Percentiles rank a stretch among this genome's conserved stretches.
phyloP scores from a whole-genome alignment of 2,329 filamentous ascomycete genomes.

The Fusarium gaditjirri region DNA sequence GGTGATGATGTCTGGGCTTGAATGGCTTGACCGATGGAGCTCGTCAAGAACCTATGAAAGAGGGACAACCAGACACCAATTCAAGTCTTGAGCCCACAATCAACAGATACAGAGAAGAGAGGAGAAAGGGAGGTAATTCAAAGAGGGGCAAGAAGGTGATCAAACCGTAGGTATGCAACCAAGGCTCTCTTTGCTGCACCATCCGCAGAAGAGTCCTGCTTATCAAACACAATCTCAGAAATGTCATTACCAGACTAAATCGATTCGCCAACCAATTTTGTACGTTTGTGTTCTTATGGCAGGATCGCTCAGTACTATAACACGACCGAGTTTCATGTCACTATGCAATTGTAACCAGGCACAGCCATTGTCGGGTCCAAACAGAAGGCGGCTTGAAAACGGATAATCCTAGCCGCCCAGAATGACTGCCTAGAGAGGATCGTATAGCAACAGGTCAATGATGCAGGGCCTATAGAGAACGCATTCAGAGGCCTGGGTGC shows the following conservation, averaged over 20 bases:
- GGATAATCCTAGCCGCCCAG: not conserved
- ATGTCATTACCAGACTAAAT: not conserved
- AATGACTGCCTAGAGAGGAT: not conserved
- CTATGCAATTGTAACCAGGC: not conserved
- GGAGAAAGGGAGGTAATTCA: not conserved
- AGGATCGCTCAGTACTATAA: not conserved
- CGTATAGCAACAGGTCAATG: not conserved
- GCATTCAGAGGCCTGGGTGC: not conserved
- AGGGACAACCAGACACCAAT: not conserved
- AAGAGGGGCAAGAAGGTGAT: not conserved
- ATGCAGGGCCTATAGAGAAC: not conserved
- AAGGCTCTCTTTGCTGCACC: not conserved
- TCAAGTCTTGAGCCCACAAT: not conserved
- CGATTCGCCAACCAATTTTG: not conserved
- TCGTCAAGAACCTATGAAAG: not conserved
- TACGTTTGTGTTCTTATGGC: too few species aligned
- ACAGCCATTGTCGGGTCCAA: too few species aligned
- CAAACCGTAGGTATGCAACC: not conserved
- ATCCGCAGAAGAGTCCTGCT: not conserved
- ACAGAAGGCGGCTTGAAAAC: not conserved
- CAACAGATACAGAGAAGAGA: not conserved
- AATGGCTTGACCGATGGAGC: not conserved
- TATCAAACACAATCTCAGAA: not conserved
- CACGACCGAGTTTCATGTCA: not conserved
- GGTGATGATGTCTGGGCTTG: not conserved